Evolutionary conservation across 148 eudicot species (phyloP).

Genomic region (Gaultheria prostrata): DNA sequence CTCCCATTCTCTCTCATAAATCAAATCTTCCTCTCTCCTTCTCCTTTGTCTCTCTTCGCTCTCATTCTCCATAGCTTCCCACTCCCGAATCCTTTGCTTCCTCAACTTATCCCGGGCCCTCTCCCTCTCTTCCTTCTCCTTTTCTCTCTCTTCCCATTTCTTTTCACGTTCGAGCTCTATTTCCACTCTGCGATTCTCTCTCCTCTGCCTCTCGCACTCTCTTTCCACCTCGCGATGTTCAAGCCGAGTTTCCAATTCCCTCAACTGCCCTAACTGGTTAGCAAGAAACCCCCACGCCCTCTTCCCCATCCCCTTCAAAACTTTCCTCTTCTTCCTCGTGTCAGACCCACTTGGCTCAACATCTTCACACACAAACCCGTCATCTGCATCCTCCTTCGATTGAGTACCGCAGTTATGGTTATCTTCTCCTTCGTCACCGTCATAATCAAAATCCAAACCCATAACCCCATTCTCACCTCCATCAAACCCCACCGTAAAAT

Average conservation of each 20-base stretch:
- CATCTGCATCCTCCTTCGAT: conserved; percentile 61
- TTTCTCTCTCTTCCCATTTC: conserved; percentile 54
- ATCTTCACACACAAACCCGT: conserved; percentile 70
- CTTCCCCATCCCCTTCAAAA: conserved; percentile 56
- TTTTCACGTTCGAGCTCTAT: conserved; percentile 50
- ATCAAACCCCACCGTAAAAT: conserved; percentile 59
- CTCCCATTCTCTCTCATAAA: conserved; percentile 66
- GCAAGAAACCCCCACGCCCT: conserved; percentile 62
- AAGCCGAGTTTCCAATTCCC: conserved; percentile 64
- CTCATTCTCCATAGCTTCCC: conserved; percentile 67
- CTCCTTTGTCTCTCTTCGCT: conserved; percentile 55
- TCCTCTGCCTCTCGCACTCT: conserved; percentile 59
- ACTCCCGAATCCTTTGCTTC: conserved; percentile 50
- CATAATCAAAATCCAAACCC: conserved; percentile 73
- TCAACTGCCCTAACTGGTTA: conserved; percentile 56
- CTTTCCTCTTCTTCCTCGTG: conserved; percentile 65
- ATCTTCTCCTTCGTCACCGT: conserved; percentile 64
- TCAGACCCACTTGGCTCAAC: conserved; percentile 61
- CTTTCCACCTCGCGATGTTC: conserved; percentile 71
- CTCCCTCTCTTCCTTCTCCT: conserved; percentile 49
- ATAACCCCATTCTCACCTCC: conserved; percentile 72
- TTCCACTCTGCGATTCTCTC: conserved; percentile 46
- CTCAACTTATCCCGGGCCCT: conserved; percentile 50
- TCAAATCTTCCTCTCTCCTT: conserved; percentile 56
- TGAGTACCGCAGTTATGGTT: conserved; percentile 39